These are phyloP conservation scores for Saccharomycopsis hybrid DNA, from an alignment of 1,139 yeast genomes.

Conservation along the genomic window DNA sequence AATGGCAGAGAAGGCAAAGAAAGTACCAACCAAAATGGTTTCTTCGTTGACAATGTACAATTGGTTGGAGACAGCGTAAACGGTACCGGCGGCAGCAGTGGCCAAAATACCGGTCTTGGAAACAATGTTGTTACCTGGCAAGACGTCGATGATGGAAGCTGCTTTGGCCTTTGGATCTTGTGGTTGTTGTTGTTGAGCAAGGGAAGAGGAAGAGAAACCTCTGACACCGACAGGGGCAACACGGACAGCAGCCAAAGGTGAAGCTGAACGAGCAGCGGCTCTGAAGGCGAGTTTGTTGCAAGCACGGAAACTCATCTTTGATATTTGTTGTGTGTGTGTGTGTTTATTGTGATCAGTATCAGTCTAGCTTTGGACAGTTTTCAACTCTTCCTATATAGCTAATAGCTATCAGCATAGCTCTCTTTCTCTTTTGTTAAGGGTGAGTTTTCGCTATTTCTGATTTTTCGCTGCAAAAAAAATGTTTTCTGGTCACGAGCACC, in stretches of 20 bases:
- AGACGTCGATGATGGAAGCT: constrained; percentile 76
- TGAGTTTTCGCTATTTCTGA: too few species aligned
- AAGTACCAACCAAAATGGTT: constrained; percentile 76
- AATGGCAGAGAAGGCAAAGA: constrained; percentile 68
- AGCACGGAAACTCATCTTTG: constrained; percentile 28
- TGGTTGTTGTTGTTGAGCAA: constrained; percentile 30
- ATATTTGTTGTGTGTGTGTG: constrained; percentile 21
- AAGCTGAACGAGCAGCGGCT: constrained; percentile 25
- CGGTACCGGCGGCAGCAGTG: constrained; percentile 88
- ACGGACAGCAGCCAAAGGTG: constrained; percentile 25
- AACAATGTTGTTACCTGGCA: constrained; percentile 85
- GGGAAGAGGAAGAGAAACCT: constrained; percentile 45
- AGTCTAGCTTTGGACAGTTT: not conserved
- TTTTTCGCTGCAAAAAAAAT: too few species aligned
- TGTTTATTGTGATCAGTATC: not conserved
- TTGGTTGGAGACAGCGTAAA: constrained; percentile 92
- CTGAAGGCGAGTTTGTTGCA: constrained; percentile 24
- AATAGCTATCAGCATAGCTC: too few species aligned
- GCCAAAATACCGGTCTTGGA: constrained; percentile 95
- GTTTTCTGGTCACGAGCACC: too few species aligned
- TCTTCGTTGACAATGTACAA: constrained; percentile 91
- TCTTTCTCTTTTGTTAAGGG: too few species aligned
- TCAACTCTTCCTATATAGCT: too few species aligned
- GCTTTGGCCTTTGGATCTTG: constrained; percentile 93
- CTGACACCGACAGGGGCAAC: constrained; percentile 50